Percentiles rank a stretch among this genome's conserved stretches.
These are phyloP conservation scores for Balakata baccata DNA, from an alignment of 345 rosid species.

Conservation along the genomic window DNA sequence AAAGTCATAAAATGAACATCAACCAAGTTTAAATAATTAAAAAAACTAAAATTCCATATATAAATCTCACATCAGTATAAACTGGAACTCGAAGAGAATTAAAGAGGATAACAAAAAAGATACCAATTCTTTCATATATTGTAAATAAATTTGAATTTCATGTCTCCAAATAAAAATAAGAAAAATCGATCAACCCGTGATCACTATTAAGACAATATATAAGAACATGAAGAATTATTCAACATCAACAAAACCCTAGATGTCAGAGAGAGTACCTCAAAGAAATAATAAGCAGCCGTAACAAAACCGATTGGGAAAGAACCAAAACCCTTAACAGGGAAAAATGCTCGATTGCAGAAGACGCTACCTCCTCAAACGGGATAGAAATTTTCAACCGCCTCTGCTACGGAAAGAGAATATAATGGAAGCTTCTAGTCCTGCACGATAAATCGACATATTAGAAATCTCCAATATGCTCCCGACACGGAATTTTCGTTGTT, in stretches of 20 bases:
- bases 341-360: background rate
- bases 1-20: background rate
- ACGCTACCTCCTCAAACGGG: too few relatives aligned
- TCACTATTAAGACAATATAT: background rate
- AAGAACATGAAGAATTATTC: background rate
- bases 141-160: background rate
- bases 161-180: background rate
- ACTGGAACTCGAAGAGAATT: too few relatives aligned
- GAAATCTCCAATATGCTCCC: background rate
- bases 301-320: too few relatives aligned
- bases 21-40: too few relatives aligned
- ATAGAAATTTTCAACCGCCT: background rate
- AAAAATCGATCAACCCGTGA: background rate
- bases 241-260: slow-evolving; percentile 10
- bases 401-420: background rate
- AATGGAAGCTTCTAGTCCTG: background rate
- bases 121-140: background rate
- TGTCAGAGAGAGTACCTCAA: background rate
- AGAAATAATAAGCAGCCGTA: too few relatives aligned
- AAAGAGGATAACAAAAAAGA: background rate
- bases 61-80: too few relatives aligned
- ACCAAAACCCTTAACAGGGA: background rate
- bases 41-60: too few relatives aligned
- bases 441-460: background rate
- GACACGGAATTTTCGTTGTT: background rate